A percentile compares a stretch with the other conserved stretches of the same genome.
Evolutionary conservation across 2,329 filamentous ascomycete species (phyloP).

Genomic region (Cladosporium sp.): DNA sequence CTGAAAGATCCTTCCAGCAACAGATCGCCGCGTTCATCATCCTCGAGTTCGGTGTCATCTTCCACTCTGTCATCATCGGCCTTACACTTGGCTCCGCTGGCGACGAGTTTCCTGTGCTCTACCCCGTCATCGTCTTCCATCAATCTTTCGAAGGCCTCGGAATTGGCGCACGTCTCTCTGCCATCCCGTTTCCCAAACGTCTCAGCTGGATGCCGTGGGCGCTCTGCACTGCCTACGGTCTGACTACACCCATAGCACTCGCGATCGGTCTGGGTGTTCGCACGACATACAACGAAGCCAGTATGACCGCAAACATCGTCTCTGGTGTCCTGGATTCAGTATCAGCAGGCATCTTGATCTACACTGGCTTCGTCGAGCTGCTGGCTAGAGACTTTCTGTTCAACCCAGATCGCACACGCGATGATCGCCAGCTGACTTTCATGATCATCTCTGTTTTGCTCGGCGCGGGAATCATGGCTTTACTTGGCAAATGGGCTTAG

Average conservation of each 20-base stretch:
- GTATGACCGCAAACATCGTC: conserved; percentile 66
- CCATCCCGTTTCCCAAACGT: conserved; percentile 70
- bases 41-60: conserved; percentile 88
- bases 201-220: conserved; percentile 74
- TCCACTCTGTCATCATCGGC: conserved; percentile 72
- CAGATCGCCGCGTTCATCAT: conserved; percentile 88
- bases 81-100: conserved; percentile 69
- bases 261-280: conserved; percentile 78
- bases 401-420: conserved; percentile 81
- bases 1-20: conserved; percentile 57
- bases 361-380: conserved; percentile 50
- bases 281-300: conserved; percentile 61
- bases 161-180: conserved; percentile 79
- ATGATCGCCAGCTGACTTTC: conserved; percentile 83
- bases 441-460: conserved; percentile 88
- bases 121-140: conserved; percentile 75
- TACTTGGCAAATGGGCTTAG: conserved; percentile 81
- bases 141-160: conserved; percentile 92
- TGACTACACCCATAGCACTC: conserved; percentile 83
- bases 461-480: conserved; percentile 75
- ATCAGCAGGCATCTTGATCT: conserved; percentile 64
- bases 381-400: conserved; percentile 56
- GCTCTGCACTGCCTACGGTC: conserved; percentile 68
- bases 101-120: conserved; percentile 59
- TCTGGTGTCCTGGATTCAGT: conserved; percentile 79